Evolutionary conservation across 148 eudicot genomes (phyloP), one percentile per base, ranked within the genome.

Genomic region (Cornus controversa): DNA sequence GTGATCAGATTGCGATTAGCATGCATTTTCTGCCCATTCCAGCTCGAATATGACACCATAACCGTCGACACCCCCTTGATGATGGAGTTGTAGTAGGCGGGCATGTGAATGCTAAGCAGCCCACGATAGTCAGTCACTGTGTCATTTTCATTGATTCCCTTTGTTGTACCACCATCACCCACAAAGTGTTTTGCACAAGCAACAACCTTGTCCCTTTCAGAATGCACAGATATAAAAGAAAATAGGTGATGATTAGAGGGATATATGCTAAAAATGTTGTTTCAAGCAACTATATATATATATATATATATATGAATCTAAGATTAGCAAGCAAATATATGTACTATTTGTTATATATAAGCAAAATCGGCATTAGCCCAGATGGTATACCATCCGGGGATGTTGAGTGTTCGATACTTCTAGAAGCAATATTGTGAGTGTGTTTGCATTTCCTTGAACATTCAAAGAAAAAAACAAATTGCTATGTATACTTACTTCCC

Each of bases 1-100:
- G 80, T 81, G 47, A 81, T 34, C 37, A 81, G 77, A 26, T 81
- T 77, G 47, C 37, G 70, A 42, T 80, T 80, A 27, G 82, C 82
- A 29, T 80, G 82, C 82, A 80, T 80, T 45, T 80, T 80, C 24
- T 57, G 24, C 8, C 80, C 80, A 18, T 77, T 77, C 80, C 74
- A 77, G 69, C 80, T 77, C 10, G 80, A 77, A 57, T 77, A 77
- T 5, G 80, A 77, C 9, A 70, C 69, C 80, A 69, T 69, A n/a
- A 72, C 75, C 18, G 75, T 72, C 2, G 75, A 18, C 11, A 72
- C 75, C 5, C 75, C 75, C 42, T 72, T 72, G 9, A 11, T 67
- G 23, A 67, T 67, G 45, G 70, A 27, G 42, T 67, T 31, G 8
- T 28, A 31, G 40, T 67, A 67, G 2, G 40, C 70, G 5, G 70